phyloP scores from a whole-genome alignment of 768 basidiomycete species.

The Russula olivacea region DNA sequence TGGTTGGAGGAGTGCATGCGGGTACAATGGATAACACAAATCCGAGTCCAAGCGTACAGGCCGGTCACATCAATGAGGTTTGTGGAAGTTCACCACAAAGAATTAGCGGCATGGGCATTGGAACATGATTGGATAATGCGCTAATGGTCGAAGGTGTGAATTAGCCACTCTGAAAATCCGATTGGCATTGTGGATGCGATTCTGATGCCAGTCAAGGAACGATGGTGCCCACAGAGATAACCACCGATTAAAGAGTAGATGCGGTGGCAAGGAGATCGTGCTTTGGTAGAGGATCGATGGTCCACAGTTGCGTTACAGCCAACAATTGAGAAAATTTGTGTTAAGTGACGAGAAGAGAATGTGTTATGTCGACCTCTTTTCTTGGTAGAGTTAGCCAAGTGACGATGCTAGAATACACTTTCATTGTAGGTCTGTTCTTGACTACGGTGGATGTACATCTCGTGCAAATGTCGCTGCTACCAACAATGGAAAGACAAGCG shows the following conservation, averaged over 20 bases:
- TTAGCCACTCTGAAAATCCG: background rate
- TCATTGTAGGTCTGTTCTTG: background rate
- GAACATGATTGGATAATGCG: background rate
- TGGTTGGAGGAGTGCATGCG: background rate
- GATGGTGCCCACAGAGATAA: background rate
- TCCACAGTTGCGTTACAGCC: background rate
- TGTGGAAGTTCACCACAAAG: background rate
- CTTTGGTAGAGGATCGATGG: background rate
- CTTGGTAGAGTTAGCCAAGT: no score
- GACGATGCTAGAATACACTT: no score
- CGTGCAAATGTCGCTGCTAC: conserved; percentile 92
- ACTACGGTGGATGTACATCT: conserved; percentile 26
- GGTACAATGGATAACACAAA: background rate
- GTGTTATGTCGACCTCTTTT: no score
- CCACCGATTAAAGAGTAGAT: background rate
- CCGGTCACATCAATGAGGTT: background rate
- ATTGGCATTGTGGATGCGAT: background rate
- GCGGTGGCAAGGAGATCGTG: background rate
- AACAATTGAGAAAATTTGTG: background rate
- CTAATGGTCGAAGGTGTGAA: background rate
- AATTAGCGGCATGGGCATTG: background rate
- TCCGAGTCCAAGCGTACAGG: background rate
- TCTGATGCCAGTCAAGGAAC: background rate
- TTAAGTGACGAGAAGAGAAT: no score
- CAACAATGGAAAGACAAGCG: conserved; percentile 89